phyloP scores from a whole-genome alignment of 345 rosid genomes.

The Citrus sp. region DNA sequence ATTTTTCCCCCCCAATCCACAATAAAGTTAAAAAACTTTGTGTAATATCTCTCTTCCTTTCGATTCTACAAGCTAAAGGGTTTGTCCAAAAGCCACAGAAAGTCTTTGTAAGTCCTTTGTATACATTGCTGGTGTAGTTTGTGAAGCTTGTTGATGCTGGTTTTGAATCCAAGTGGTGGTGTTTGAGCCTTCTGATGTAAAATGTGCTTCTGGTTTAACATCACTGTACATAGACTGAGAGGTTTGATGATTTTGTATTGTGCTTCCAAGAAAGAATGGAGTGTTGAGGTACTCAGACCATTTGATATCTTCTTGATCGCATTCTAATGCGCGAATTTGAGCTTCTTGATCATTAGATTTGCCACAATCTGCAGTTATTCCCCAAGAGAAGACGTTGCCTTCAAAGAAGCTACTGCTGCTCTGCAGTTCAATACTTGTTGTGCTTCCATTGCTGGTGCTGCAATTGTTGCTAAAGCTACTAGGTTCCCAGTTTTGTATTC shows the following conservation, averaged over 20 bases:
- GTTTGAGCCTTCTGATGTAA: conserved; percentile 17
- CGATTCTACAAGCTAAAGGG: conserved; percentile 22
- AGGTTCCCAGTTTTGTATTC: conserved; percentile 31
- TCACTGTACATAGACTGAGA: conserved; percentile 29
- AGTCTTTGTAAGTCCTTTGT: conserved; percentile 36
- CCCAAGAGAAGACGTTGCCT: conserved; percentile 37
- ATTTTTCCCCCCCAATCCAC: neutral
- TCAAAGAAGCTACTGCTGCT: conserved; percentile 36
- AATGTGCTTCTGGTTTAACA: conserved; percentile 29
- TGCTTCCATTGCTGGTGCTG: conserved; percentile 33
- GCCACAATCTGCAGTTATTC: conserved; percentile 20
- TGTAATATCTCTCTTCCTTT: neutral
- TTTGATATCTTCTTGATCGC: conserved; percentile 32
- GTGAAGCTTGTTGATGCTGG: conserved; percentile 23
- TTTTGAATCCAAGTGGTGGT: conserved; percentile 18
- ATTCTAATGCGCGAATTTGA: neutral
- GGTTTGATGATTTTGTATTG: conserved; percentile 30
- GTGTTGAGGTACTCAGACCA: conserved; percentile 51
- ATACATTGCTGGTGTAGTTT: conserved; percentile 30
- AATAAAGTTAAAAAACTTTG: neutral
- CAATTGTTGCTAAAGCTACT: conserved; percentile 24
- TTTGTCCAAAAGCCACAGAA: conserved; percentile 40
- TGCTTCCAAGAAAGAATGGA: conserved; percentile 33
- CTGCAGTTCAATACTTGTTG: conserved; percentile 38
- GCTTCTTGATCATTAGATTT: conserved; percentile 21